Evolutionary conservation across 2,329 filamentous ascomycete genomes (phyloP), one percentile per base, ranked within the genome.

Genomic region (Verticillium nubilum): DNA sequence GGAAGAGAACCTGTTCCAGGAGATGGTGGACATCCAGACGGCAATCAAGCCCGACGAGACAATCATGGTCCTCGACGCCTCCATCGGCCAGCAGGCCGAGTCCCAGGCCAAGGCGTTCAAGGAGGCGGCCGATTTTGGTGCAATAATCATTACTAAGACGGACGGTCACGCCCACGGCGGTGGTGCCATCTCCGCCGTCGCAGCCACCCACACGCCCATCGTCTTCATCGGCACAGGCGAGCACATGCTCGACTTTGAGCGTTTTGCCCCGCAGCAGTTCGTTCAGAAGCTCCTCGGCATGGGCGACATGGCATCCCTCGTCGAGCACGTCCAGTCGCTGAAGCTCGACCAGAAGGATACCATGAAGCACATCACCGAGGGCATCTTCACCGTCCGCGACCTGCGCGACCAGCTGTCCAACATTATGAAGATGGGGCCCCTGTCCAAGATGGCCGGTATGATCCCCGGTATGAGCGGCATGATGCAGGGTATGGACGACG

Each of bases 351-450:
- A 97, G 66, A 98, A 99, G 76, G 94, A 98, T 69, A 98, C 95
- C 3, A 97, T 99, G 83, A 99, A 99, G 80, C 94, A 99, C 78
- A 96, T 99, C 65, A 90, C 92, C 6, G 94, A 97, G 70, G 95
- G 95, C 59, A 93, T 97, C 64, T 99, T 98, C 75, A 97, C 95
- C 0, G 85, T 99, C 33, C 89, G 95, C 59, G 95, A 99, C 72
- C 83, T 99, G 66, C 87, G 95, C 23, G 95, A 99, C 72, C 96
- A 99, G 72, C 86, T 99, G 13, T 90, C 89, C 60, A 98, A 98
- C 69, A 97, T 99, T 70, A 97, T 98, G 92, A 99, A 99, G 79
- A 98, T 99, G 95, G 95, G 95, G 0, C 95, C 95, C 0, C 78
- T 99, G 1, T 96, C 91, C 19, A 98, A 99, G 73, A 96, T 99